Evolutionary conservation across 164 flowering plant species (phyloP).

Genomic region (Santalum album): DNA sequence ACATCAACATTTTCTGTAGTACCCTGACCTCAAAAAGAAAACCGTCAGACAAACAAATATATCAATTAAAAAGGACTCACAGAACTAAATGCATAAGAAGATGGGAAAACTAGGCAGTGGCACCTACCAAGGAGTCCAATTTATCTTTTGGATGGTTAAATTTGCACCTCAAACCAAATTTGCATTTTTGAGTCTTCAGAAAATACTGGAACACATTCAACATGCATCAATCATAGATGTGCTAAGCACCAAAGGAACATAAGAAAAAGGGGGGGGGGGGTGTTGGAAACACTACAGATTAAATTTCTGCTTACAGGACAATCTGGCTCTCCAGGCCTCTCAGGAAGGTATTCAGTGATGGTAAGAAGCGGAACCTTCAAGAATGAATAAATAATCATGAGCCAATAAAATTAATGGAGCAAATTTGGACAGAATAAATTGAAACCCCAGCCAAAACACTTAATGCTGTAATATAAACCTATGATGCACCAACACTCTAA

Average conservation of each 20-base stretch:
- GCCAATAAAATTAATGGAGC: no score
- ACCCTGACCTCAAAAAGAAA: constrained; percentile 31
- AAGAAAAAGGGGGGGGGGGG: neutral
- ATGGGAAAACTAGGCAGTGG: no score
- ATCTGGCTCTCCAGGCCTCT: constrained; percentile 85
- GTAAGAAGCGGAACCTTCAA: constrained; percentile 53
- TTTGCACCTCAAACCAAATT: constrained; percentile 79
- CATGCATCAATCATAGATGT: neutral
- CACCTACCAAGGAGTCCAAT: constrained; percentile 32
- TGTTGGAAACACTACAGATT: neutral
- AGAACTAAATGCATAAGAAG: no score
- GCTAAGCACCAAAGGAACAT: neutral
- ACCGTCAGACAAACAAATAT: no score
- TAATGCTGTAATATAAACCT: no score
- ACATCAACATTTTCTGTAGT: constrained; percentile 25
- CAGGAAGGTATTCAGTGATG: constrained; percentile 55
- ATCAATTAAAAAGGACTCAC: no score
- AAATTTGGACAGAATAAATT: no score
- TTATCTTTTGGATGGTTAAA: constrained; percentile 88
- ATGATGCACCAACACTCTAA: no score
- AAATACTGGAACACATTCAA: constrained; percentile 32
- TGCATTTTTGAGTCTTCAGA: constrained; percentile 98
- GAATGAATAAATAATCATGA: neutral
- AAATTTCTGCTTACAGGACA: constrained; percentile 66
- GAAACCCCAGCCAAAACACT: no score